Evolutionary conservation across 2,329 filamentous ascomycete species (phyloP).

Genomic region (Aureobasidium sp.): DNA sequence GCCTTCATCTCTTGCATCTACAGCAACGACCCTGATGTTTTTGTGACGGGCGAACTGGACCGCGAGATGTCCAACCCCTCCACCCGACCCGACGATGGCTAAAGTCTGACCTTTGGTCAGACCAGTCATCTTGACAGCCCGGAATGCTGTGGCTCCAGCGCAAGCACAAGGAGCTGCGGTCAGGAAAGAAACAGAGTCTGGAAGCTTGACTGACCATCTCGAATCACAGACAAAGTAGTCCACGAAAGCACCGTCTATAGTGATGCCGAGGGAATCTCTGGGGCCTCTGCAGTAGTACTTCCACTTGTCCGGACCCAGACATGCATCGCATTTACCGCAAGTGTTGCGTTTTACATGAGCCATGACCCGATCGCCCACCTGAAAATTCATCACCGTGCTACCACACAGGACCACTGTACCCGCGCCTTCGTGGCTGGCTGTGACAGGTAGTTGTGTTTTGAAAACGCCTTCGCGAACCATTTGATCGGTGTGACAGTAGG

Average conservation of each 20-base stretch:
- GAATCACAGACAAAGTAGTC: slow-evolving; percentile 50
- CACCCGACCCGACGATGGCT: slow-evolving; percentile 33
- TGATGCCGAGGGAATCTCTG: slow-evolving; percentile 44
- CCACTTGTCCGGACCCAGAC: slow-evolving; percentile 42
- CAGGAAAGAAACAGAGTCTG: slow-evolving; percentile 43
- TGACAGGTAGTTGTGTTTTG: slow-evolving; percentile 43
- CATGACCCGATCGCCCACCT: slow-evolving; percentile 49
- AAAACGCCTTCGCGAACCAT: slow-evolving; percentile 50
- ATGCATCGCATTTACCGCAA: slow-evolving; percentile 50
- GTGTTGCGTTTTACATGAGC: slow-evolving; percentile 47
- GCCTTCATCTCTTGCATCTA: slow-evolving; percentile 50
- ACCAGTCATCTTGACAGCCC: slow-evolving; percentile 38
- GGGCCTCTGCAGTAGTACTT: slow-evolving; percentile 47
- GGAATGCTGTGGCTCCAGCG: slow-evolving; percentile 47
- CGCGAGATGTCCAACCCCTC: slow-evolving; percentile 49
- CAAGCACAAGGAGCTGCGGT: slow-evolving; percentile 52
- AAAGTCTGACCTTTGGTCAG: slow-evolving; percentile 36
- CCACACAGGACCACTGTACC: slow-evolving; percentile 50
- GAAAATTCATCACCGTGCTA: slow-evolving; percentile 34
- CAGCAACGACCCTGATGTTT: slow-evolving; percentile 46
- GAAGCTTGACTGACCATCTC: slow-evolving; percentile 40
- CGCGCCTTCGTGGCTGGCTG: slow-evolving; percentile 51
- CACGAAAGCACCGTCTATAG: slow-evolving; percentile 49
- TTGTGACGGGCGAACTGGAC: slow-evolving; percentile 46
- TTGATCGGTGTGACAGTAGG: slow-evolving; percentile 56